phyloP scores from a whole-genome alignment of 192 early-diverging fungal species.

The Linnemannia schmuckeri region DNA sequence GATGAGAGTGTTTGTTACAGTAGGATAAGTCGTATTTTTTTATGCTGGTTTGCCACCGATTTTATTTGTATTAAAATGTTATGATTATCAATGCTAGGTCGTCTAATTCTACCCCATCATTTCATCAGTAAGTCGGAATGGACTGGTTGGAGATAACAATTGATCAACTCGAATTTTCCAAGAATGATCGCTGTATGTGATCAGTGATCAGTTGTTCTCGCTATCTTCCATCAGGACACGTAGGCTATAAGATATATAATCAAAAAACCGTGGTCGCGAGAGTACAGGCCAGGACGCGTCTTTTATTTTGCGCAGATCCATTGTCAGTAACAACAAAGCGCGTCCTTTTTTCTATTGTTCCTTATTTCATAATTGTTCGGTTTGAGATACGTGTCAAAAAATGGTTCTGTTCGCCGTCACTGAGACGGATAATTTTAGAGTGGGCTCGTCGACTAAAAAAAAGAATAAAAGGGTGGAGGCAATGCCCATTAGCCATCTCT shows the following conservation, averaged over 20 bases:
- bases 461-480: not conserved
- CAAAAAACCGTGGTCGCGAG: too few relatives aligned
- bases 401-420: conserved; percentile 1
- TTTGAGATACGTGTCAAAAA: not conserved
- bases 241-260: too few relatives aligned
- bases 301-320: not conserved
- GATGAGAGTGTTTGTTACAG: not conserved
- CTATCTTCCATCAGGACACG: too few relatives aligned
- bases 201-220: too few relatives aligned
- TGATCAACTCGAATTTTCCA: too few relatives aligned
- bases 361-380: not conserved
- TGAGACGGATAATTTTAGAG: not conserved
- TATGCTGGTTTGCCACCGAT: not conserved
- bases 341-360: not conserved
- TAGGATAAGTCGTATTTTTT: not conserved
- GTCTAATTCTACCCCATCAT: too few relatives aligned
- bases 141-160: not conserved
- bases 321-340: not conserved
- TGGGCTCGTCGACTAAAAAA: not conserved
- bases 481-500: not conserved
- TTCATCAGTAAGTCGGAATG: not conserved
- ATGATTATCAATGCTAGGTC: not conserved
- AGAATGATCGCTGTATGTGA: too few relatives aligned
- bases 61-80: not conserved
- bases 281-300: too few relatives aligned